phyloP scores from a whole-genome alignment of 257 asterid genomes.

The Solanum habrochaites region DNA sequence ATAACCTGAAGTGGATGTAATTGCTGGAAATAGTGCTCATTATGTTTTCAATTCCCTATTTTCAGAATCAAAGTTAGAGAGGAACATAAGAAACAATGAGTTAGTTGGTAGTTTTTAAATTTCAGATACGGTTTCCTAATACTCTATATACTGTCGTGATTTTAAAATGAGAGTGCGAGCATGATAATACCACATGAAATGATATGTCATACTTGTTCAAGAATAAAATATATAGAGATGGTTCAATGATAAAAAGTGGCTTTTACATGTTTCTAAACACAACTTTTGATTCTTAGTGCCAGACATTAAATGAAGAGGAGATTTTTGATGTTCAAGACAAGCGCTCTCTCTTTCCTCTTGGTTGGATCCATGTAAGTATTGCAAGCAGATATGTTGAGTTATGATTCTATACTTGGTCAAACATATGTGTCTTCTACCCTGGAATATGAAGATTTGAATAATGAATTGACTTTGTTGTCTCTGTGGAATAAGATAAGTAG shows the following conservation, averaged over 20 bases:
- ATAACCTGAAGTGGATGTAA: neutral
- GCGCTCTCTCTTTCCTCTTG: constrained; percentile 76
- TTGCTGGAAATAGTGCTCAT: neutral
- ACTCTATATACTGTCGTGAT: neutral
- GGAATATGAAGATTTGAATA: neutral
- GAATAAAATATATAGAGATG: neutral
- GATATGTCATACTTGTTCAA: neutral
- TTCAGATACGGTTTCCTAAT: neutral
- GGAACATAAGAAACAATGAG: neutral
- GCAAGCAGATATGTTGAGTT: constrained; percentile 1
- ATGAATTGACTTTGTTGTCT: neutral
- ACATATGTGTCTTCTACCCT: neutral
- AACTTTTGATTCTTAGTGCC: constrained; percentile 47
- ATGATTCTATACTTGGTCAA: neutral
- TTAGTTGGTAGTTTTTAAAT: neutral
- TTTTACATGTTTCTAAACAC: neutral
- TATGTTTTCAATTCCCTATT: neutral
- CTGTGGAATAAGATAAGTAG: neutral
- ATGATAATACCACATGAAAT: neutral
- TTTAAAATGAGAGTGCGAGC: neutral
- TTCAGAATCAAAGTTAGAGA: neutral
- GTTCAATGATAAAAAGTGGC: neutral
- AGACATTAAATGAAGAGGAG: constrained; percentile 92
- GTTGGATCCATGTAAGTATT: constrained; percentile 96
- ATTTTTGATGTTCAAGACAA: constrained; percentile 76